Evolutionary conservation across 495 filamentous ascomycete species (phyloP).

Genomic region (Lentithecium fluviatile): DNA sequence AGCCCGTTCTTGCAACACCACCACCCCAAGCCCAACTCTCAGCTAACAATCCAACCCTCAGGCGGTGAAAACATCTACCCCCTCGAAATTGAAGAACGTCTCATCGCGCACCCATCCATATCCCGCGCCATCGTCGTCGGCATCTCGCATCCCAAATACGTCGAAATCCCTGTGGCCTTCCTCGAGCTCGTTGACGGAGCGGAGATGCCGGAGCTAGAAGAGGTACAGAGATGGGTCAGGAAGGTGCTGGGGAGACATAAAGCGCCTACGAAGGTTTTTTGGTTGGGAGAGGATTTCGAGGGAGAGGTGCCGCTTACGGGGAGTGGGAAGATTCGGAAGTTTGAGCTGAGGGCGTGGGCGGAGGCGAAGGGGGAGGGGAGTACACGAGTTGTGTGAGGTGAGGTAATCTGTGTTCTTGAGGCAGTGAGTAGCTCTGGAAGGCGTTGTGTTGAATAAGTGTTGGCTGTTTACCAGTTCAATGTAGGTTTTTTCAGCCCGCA

Average conservation of each 20-base stretch:
- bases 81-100: slow-evolving; percentile 68
- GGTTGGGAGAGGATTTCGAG: slow-evolving; percentile 60
- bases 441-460: no score
- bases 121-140: slow-evolving; percentile 61
- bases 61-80: slow-evolving; percentile 57
- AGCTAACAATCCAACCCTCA: background rate
- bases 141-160: slow-evolving; percentile 61
- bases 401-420: no score
- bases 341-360: slow-evolving; percentile 55
- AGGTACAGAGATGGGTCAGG: slow-evolving; percentile 60
- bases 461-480: no score
- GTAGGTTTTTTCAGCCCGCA: no score
- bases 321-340: slow-evolving; percentile 71
- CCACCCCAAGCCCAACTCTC: no score
- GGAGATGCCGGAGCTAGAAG: slow-evolving; percentile 47
- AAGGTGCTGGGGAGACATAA: slow-evolving; percentile 65
- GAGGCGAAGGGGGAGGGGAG: slow-evolving; percentile 49
- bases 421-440: no score
- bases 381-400: no score
- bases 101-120: slow-evolving; percentile 57
- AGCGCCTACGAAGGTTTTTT: slow-evolving; percentile 64
- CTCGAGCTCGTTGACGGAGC: slow-evolving; percentile 40
- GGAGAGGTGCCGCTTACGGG: slow-evolving; percentile 61
- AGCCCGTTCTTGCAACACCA: no score
- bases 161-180: slow-evolving; percentile 67